Conservation (phyloP, 1,139 yeast genomes). For the Suhomyces coccinellae region DNA sequence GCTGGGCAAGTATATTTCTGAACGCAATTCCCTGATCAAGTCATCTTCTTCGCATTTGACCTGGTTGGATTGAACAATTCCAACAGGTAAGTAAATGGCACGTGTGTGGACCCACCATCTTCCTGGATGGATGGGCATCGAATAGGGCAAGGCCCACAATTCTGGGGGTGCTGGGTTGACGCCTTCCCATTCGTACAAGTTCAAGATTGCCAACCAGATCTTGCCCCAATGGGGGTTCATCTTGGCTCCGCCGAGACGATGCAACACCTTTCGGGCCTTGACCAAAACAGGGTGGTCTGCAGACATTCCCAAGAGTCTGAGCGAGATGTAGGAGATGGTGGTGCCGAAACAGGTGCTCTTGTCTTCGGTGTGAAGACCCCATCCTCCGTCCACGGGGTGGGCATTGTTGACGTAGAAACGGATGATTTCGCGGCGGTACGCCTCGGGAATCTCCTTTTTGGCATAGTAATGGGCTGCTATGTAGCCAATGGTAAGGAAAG, state of each 20-base stretch:
- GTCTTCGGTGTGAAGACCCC: conserved; percentile 94
- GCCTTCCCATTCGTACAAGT: conserved; percentile 91
- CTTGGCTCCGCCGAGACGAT: conserved; percentile 81
- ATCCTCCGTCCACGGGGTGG: conserved; percentile 99
- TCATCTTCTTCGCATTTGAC: conserved; percentile 63
- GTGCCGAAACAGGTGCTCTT: conserved; percentile 97
- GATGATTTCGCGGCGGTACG: conserved; percentile 65
- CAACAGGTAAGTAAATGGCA: conserved; percentile 85
- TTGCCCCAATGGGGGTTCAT: conserved; percentile 98
- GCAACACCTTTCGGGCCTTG: conserved; percentile 75
- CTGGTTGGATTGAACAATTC: conserved; percentile 67
- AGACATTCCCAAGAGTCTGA: conserved; percentile 75
- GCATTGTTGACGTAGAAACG: conserved; percentile 85
- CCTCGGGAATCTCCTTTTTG: conserved; percentile 65
- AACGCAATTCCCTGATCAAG: conserved; percentile 60
- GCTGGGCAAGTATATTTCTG: conserved; percentile 64
- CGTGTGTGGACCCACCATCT: conserved; percentile 99
- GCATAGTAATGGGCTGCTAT: conserved; percentile 75
- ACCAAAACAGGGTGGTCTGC: conserved; percentile 74
- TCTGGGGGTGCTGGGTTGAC: conserved; percentile 99
- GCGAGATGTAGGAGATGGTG: conserved; percentile 73
- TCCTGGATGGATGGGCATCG: conserved; percentile 85
- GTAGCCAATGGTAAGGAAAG: conserved; percentile 94
- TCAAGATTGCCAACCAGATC: conserved; percentile 79
- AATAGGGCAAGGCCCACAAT: conserved; percentile 83